Evolutionary conservation across 164 flowering plant genomes (phyloP).

Genomic region (Sextonia rubra): DNA sequence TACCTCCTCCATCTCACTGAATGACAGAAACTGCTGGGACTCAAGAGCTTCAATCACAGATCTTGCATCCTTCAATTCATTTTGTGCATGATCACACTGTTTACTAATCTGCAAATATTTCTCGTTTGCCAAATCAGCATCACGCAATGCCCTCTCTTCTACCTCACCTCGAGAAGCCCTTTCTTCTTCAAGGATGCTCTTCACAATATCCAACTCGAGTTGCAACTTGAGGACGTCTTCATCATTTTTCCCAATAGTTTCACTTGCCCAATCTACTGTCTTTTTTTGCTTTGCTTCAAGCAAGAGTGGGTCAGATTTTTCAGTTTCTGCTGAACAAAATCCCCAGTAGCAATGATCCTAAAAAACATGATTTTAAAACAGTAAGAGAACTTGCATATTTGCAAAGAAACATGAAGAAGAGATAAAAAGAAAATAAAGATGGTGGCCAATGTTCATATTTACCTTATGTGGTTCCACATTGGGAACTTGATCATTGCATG

Average conservation of each 20-base stretch:
- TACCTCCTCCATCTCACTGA: constrained; percentile 66
- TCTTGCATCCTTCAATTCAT: constrained; percentile 52
- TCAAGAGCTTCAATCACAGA: constrained; percentile 87
- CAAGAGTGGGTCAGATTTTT: constrained; percentile 17
- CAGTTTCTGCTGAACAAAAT: constrained; percentile 15
- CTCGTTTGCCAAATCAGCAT: constrained; percentile 35
- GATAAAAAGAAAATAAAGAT: not conserved
- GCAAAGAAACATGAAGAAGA: not conserved
- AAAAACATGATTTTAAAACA: constrained; percentile 10
- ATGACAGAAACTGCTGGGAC: constrained; percentile 66
- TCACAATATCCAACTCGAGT: constrained; percentile 76
- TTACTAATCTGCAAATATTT: constrained; percentile 26
- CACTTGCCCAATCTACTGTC: constrained; percentile 21
- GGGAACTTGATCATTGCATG: constrained; percentile 17
- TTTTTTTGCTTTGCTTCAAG: constrained; percentile 21
- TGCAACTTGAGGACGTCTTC: constrained; percentile 72
- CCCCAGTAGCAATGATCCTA: constrained; percentile 27
- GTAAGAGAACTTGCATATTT: constrained; percentile 6
- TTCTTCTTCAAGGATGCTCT: constrained; percentile 77
- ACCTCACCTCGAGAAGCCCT: constrained; percentile 38
- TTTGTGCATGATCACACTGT: constrained; percentile 34
- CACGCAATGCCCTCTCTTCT: constrained; percentile 39
- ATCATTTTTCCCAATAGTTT: constrained; percentile 23
- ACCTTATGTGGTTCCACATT: constrained; percentile 31
- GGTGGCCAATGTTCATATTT: not conserved